Evolutionary conservation across 2,329 filamentous ascomycete genomes (phyloP), one percentile per base, ranked within the genome.

Genomic region (Epichloe festucae): DNA sequence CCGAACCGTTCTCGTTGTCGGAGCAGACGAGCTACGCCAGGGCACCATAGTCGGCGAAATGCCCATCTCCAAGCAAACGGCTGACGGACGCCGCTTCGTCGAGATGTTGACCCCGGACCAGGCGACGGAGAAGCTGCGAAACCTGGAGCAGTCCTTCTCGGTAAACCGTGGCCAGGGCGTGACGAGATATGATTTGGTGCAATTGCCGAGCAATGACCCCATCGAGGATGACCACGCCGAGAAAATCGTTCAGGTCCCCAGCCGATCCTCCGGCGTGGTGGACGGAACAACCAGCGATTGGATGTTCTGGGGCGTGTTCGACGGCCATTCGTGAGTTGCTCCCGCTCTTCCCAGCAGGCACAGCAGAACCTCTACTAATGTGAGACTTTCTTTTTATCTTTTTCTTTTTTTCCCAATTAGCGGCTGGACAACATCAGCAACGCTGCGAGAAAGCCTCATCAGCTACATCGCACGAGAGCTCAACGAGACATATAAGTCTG

Each of bases 231-330:
- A 98, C 64, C 93, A 98, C 64, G 87, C 90, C 49, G 93, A 98
- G 72, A 95, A 95, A 77, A 96, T 97, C 62, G 89, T 98, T 46
- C 88, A 97, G 67, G 81, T 96, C 8, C 85, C 88, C 4, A 76
- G 77, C 50, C 77, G 60, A 70, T 77, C 64, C 69, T 61, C 56
- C 36, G 63, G 61, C 23, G 60, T 63, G 21, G 60, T 63, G 21
- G 60, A 65, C 36, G 66, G 76, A 12, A 40, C 47, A 6, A 55
- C 43, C 53, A 87, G 79, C 55, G 94, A 98, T 68, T 98, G 93
- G 93, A 97, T 97, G 89, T 98, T 98, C 67, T 98, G 94, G 93
- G 93, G 90, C 53, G 90, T 98, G 17, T 98, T 97, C 67, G 93
- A 98, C 64, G 93, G 93, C 0, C 93, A 98, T 69, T 88, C 87